Evolutionary conservation across 345 rosid species (phyloP), one percentile per base, ranked within the genome.

Genomic region (Citrus hindsii): DNA sequence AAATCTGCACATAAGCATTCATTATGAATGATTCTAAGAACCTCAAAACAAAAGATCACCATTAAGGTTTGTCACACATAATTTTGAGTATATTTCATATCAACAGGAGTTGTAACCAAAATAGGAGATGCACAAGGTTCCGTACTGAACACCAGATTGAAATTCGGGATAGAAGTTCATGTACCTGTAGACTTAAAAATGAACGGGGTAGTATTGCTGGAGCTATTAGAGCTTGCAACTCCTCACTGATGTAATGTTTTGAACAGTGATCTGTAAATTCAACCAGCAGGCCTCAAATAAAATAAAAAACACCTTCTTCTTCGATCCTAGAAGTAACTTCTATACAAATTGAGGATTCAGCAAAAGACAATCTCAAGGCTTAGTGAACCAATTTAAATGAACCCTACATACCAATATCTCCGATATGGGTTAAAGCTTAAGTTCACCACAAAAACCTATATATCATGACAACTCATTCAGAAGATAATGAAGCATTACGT

Each of bases 121-220:
- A 40, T 48, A 59, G 35, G 35, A 32, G 27, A 60, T 24, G 37
- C 28, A 73, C 7, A 37, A 62, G 38, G 24, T 59, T 51, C 10
- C n/a, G 60, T 35, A 66, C 64, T 58, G 9, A 75, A 30, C 16
- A 75, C 10, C 21, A 56, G 22, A 35, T 61, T 37, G 59, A 40
- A 76, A 24, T 46, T 42, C 22, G 25, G 53, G 55, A 58, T 46
- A 46, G 9, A 70, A 24, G 37, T 46, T 51, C 53, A 67, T 16
- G 73, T 56, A 93, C 98, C 94, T 93, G 97, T 67, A 95, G 87
- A 85, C 86, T 95, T 73, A 92, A 66, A 75, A 90, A 92, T 48
- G 95, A 88, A 55, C 98, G 90, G 6, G 98, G 98, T 33, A 93
- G 85, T 71, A 95, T 27, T 7, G 99, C 99, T 69, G 98, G 99